phyloP scores from a whole-genome alignment of 1,284 basidiomycete species.

The Veloporphyrellus conicus region DNA sequence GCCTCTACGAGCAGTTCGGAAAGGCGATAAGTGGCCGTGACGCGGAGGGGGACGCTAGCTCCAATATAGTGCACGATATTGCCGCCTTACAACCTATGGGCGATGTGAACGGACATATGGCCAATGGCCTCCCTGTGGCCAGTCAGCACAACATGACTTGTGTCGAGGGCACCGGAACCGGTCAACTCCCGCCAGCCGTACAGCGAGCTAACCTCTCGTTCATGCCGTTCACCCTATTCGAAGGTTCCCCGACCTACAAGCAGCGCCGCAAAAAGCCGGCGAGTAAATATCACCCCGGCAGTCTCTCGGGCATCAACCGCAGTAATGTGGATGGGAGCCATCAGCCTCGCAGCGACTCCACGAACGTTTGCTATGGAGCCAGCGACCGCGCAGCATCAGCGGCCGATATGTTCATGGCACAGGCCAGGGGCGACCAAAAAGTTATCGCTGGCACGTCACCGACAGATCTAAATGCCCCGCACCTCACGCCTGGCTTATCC shows the following conservation, averaged over 20 bases:
- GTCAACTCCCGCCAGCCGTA: constrained; percentile 22
- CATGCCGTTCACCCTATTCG: constrained; percentile 71
- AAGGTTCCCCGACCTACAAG: constrained; percentile 82
- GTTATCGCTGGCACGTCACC: constrained; percentile 19
- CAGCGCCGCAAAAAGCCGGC: constrained; percentile 74
- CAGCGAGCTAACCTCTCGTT: constrained; percentile 47
- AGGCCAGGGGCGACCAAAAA: constrained; percentile 53
- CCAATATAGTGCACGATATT: constrained; percentile 44
- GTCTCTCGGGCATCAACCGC: constrained; percentile 24
- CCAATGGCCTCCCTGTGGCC: neutral
- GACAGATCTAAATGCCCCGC: constrained; percentile 18
- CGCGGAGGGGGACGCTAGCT: constrained; percentile 39
- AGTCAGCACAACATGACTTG: constrained; percentile 24
- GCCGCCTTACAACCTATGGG: constrained; percentile 13
- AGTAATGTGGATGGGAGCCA: constrained; percentile 23
- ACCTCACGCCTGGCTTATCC: constrained; percentile 21
- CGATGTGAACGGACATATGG: constrained; percentile 12
- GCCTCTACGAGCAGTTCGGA: constrained; percentile 81
- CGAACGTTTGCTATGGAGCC: constrained; percentile 36
- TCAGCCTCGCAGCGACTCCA: constrained; percentile 16
- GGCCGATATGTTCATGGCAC: constrained; percentile 60
- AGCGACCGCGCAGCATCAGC: constrained; percentile 40
- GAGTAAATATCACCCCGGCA: constrained; percentile 30
- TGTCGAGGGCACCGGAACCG: constrained; percentile 23
- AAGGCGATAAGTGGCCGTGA: constrained; percentile 50